Conservation (phyloP, 2,329 filamentous ascomycete genomes). For the Ceratocystis cubensis region DNA sequence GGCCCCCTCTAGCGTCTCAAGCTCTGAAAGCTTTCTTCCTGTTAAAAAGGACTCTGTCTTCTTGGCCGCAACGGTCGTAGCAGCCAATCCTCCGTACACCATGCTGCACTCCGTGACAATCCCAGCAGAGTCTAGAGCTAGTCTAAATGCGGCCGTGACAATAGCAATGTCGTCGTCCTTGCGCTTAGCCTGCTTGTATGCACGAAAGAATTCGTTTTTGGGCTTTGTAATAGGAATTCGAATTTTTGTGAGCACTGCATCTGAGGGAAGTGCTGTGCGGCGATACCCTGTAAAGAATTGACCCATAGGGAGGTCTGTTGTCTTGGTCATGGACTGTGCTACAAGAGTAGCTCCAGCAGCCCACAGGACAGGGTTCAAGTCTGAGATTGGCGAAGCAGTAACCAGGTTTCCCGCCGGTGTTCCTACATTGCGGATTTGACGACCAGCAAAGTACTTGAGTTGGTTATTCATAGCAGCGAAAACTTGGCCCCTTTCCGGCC, state of each 20-base stretch:
- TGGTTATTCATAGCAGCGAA: slow-evolving; percentile 91
- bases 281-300: slow-evolving; percentile 90
- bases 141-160: slow-evolving; percentile 72
- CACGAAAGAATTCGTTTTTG: slow-evolving; percentile 70
- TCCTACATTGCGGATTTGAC: slow-evolving; percentile 95
- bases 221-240: slow-evolving; percentile 66
- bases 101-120: slow-evolving; percentile 63
- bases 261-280: slow-evolving; percentile 62
- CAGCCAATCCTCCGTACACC: slow-evolving; percentile 91
- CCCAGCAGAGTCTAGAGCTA: slow-evolving; percentile 57
- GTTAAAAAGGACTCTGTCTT: slow-evolving; percentile 60
- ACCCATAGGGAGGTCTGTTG: slow-evolving; percentile 78
- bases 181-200: slow-evolving; percentile 92
- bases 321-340: slow-evolving; percentile 60
- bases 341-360: slow-evolving; percentile 72
- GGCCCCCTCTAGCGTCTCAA: slow-evolving; percentile 71
- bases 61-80: slow-evolving; percentile 77
- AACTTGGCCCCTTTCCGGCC: slow-evolving; percentile 56
- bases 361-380: slow-evolving; percentile 88
- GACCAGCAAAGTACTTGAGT: slow-evolving; percentile 83
- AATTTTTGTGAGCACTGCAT: slow-evolving; percentile 77
- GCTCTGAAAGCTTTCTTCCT: slow-evolving; percentile 68
- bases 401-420: slow-evolving; percentile 89
- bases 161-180: slow-evolving; percentile 99
- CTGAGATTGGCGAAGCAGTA: slow-evolving; percentile 90